Conservation (phyloP, 2,329 filamentous ascomycete genomes). For the Metarhizium album region DNA sequence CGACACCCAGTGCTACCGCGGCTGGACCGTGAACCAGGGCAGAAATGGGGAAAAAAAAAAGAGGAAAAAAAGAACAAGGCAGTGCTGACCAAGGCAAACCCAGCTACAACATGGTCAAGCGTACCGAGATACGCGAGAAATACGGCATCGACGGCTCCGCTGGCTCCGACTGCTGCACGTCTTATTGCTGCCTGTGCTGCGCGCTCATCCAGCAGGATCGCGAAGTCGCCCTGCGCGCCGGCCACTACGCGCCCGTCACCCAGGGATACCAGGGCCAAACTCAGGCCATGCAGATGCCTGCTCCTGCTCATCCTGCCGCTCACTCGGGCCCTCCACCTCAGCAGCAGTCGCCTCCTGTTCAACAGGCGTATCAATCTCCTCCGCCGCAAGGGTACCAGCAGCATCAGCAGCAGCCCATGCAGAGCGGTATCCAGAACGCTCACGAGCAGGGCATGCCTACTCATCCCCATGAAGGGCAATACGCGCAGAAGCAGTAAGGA, state of each 20-base stretch:
- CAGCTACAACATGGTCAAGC: slow-evolving; percentile 40
- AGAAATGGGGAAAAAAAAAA: too few species aligned
- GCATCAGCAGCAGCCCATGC: too few species aligned
- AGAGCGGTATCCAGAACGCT: neutral
- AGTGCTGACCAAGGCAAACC: too few species aligned
- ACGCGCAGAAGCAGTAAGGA: neutral
- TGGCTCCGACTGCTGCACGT: slow-evolving; percentile 37
- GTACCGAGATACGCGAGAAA: slow-evolving; percentile 39
- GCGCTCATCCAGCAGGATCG: slow-evolving; percentile 47
- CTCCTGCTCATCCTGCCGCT: neutral
- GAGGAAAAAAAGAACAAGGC: too few species aligned
- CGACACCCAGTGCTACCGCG: neutral
- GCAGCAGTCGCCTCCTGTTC: too few species aligned
- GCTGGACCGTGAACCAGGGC: neutral
- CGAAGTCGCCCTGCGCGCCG: slow-evolving; percentile 29
- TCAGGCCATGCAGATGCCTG: slow-evolving; percentile 6
- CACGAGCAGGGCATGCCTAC: neutral
- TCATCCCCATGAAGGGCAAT: too few species aligned
- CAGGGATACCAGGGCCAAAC: slow-evolving; percentile 26
- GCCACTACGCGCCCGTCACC: slow-evolving; percentile 16
- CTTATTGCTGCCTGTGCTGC: slow-evolving; percentile 47
- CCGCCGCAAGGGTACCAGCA: too few species aligned
- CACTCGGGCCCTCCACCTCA: too few species aligned
- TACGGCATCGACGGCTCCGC: slow-evolving; percentile 42
- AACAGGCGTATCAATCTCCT: too few species aligned